phyloP scores from a whole-genome alignment of 305 asterid genomes.

The Fraxinus paxiana region DNA sequence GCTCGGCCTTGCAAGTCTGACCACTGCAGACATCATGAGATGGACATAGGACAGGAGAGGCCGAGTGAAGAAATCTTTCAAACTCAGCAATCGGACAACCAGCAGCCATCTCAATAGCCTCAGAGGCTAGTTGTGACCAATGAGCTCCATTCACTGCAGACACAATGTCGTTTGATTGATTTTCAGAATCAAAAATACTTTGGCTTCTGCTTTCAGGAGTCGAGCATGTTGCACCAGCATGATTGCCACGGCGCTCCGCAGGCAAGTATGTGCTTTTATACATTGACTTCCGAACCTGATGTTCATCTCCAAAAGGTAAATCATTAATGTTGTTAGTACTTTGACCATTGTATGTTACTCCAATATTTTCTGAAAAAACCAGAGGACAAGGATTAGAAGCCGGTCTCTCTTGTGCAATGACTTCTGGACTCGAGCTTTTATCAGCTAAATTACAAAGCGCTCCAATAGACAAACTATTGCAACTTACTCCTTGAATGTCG shows the following conservation, averaged over 20 bases:
- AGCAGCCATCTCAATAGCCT: slow-evolving; percentile 19
- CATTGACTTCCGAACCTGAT: slow-evolving; percentile 7
- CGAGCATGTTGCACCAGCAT: slow-evolving; percentile 15
- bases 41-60: slow-evolving; percentile 25
- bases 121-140: slow-evolving; percentile 20
- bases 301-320: slow-evolving; percentile 3
- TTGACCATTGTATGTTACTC: background rate
- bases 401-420: background rate
- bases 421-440: background rate
- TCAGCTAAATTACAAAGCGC: background rate
- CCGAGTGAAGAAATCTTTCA: slow-evolving; percentile 26
- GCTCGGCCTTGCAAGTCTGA: slow-evolving; percentile 2
- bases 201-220: slow-evolving; percentile 12
- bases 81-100: slow-evolving; percentile 30
- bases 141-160: slow-evolving; percentile 27
- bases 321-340: background rate
- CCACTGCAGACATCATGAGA: slow-evolving; percentile 12
- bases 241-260: background rate
- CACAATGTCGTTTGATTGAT: slow-evolving; percentile 10
- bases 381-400: background rate
- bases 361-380: slow-evolving; percentile 2
- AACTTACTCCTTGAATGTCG: background rate
- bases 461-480: background rate
- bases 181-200: background rate
- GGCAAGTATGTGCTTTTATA: background rate